These are phyloP conservation scores for Hypoxylon fuscum DNA, from an alignment of 495 filamentous ascomycete species.

Conservation along the genomic window DNA sequence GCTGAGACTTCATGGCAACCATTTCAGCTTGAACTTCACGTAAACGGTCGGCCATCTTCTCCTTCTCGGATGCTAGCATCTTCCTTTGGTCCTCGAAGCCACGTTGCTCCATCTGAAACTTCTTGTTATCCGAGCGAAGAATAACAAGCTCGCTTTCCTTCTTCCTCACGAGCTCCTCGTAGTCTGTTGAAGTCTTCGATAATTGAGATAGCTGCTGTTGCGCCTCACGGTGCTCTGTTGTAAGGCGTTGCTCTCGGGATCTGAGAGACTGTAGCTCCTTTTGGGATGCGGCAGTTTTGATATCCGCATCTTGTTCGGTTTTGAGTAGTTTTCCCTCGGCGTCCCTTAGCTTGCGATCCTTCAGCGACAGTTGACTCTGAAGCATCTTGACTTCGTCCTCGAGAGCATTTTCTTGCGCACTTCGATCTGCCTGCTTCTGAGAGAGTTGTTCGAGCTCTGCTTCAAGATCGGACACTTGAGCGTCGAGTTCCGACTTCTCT, in stretches of 20 bases:
- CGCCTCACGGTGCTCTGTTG: slow-evolving; percentile 83
- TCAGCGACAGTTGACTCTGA: slow-evolving; percentile 86
- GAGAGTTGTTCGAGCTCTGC: slow-evolving; percentile 72
- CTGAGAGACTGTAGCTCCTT: slow-evolving; percentile 80
- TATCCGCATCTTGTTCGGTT: slow-evolving; percentile 86
- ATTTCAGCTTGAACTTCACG: slow-evolving; percentile 87
- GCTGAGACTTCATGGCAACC: slow-evolving; percentile 85
- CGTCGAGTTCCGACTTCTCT: slow-evolving; percentile 79
- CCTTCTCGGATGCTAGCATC: slow-evolving; percentile 74
- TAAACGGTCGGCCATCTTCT: slow-evolving; percentile 78
- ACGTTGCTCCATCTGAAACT: slow-evolving; percentile 78
- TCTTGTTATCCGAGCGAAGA: slow-evolving; percentile 82
- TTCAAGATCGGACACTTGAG: slow-evolving; percentile 73
- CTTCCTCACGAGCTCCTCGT: slow-evolving; percentile 88
- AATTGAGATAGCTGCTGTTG: slow-evolving; percentile 87
- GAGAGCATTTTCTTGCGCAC: slow-evolving; percentile 75
- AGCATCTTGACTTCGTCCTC: slow-evolving; percentile 88
- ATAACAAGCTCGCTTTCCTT: slow-evolving; percentile 94
- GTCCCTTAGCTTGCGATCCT: slow-evolving; percentile 90
- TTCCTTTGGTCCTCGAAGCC: slow-evolving; percentile 78
- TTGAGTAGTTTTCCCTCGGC: slow-evolving; percentile 85
- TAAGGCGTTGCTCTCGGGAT: slow-evolving; percentile 75
- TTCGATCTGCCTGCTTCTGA: slow-evolving; percentile 70
- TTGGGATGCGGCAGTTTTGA: slow-evolving; percentile 82
- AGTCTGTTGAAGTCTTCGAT: slow-evolving; percentile 89